Evolutionary conservation across 495 filamentous ascomycete genomes (phyloP).

Genomic region (Terfezia boudieri): DNA sequence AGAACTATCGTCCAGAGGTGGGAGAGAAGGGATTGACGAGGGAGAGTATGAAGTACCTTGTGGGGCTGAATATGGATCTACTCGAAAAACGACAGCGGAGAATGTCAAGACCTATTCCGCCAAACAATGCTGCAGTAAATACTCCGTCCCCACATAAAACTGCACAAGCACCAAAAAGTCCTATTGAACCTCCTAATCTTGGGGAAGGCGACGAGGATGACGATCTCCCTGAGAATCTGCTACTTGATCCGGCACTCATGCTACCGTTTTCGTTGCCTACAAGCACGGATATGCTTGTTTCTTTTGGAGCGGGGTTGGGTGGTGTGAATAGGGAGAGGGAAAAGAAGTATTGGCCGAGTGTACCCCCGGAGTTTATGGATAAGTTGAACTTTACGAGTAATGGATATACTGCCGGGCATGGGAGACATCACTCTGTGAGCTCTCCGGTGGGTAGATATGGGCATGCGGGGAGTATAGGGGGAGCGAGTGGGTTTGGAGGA

Average conservation of each 20-base stretch:
- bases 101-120: conserved; percentile 7
- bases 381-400: conserved; percentile 48
- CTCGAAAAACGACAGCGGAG: conserved; percentile 12
- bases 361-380: conserved; percentile 78
- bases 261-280: conserved; percentile 86
- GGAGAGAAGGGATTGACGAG: conserved; percentile 81
- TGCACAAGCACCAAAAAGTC: conserved; percentile 1
- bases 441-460: not conserved
- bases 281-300: conserved; percentile 90
- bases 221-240: conserved; percentile 41
- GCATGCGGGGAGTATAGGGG: not conserved
- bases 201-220: conserved; percentile 31
- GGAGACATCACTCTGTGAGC: not conserved
- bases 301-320: conserved; percentile 83
- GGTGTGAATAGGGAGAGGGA: conserved; percentile 80
- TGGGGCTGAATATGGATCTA: conserved; percentile 41
- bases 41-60: conserved; percentile 64
- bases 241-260: conserved; percentile 77
- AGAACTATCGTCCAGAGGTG: conserved; percentile 83
- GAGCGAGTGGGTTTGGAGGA: not conserved
- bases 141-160: not conserved
- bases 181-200: conserved; percentile 10
- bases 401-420: not conserved
- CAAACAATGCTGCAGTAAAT: not conserved
- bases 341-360: conserved; percentile 86